Evolutionary conservation across 148 eudicot genomes (phyloP).

Genomic region (Rhododendron williamsianum): DNA sequence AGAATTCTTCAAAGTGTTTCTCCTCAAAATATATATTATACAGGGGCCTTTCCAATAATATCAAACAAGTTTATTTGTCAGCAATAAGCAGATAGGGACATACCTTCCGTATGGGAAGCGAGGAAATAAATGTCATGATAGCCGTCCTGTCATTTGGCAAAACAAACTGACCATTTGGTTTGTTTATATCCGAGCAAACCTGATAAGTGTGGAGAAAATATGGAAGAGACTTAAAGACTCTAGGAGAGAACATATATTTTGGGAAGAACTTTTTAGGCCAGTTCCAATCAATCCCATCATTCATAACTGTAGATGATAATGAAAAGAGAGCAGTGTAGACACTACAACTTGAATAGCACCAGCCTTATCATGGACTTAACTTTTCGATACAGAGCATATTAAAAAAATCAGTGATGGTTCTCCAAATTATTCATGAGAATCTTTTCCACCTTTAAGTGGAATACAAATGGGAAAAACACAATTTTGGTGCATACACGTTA

Average conservation of each 20-base stretch:
- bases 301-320: neutral
- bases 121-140: slow-evolving; percentile 85
- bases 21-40: neutral
- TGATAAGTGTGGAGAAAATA: slow-evolving; percentile 20
- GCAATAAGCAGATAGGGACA: slow-evolving; percentile 7
- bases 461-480: neutral
- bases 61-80: neutral
- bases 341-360: neutral
- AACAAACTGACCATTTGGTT: slow-evolving; percentile 94
- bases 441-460: neutral
- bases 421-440: neutral
- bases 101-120: slow-evolving; percentile 97
- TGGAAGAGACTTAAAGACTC: neutral
- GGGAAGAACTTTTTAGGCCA: neutral
- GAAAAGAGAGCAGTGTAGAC: neutral
- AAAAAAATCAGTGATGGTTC: neutral
- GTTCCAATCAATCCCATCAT: neutral
- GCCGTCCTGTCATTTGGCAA: slow-evolving; percentile 81
- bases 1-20: slow-evolving; percentile 8
- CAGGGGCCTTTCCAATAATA: neutral
- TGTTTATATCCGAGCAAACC: slow-evolving; percentile 97
- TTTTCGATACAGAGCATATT: neutral
- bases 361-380: neutral
- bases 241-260: neutral
- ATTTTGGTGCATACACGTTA: neutral